Base-by-base conservation (phyloP, 2,329 filamentous ascomycete species). In the Hymenoscyphus scutula region DNA sequence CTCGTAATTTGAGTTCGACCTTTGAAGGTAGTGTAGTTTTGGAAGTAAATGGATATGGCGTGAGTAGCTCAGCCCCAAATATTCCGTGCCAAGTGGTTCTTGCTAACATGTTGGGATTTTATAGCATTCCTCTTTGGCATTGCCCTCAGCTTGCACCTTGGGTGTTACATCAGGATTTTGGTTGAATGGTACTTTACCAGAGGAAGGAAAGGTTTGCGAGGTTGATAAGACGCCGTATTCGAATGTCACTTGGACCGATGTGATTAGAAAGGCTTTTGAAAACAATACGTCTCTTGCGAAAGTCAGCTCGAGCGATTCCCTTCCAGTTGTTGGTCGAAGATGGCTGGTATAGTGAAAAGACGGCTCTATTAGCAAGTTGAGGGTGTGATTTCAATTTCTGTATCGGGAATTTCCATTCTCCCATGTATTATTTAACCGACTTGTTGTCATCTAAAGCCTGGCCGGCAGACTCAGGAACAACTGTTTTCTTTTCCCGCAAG, bases 21-120 rank as follows among this genome's bases (percentile, higher is more conserved):
- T 60, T 65, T 45, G 34, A 59, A 17, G 64, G 51, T 1, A 65
- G 64, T 53, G 64, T 61, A 30, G 59, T 65, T n/a, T 29, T 59
- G 25, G 34, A 62, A 48, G 23, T 53, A 5, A 25, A 61, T 27
- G 63, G 63, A n/a, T 64, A 53, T 32, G 62, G 62, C 34, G 62
- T 62, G 45, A 30, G 59, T 62, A 41, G 7, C 23, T 23, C 41
- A n/a, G 10, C 15, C 19, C 7, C 17, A 45, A n/a, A 7, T 19
- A n/a, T n/a, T n/a, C n/a, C n/a, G n/a, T 19, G n/a, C 41, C 6
- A 23, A 3, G 15, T 48, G 13, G 19, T 48, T 48, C 19, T 23
- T 48, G 41, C 27, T 48, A 19, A 48, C 19, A 23, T 32, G n/a
- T 38, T 57, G 23, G 25, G n/a, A 17, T 23, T 25, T 27, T 57